phyloP scores from a whole-genome alignment of 192 early-diverging fungal genomes.

The Backusella liffmaniae region DNA sequence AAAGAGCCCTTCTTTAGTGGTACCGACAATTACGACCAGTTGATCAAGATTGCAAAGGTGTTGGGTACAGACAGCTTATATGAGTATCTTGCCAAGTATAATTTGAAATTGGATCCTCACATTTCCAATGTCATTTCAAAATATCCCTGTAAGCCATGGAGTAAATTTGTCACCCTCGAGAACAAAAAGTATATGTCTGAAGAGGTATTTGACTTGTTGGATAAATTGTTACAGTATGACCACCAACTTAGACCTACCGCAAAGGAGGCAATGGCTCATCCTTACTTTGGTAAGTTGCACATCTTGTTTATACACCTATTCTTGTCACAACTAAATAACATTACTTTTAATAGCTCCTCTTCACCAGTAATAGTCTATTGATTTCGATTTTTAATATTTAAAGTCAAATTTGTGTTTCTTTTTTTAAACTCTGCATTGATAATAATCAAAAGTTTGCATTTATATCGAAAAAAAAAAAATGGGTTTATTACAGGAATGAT shows the following conservation, averaged over 20 bases:
- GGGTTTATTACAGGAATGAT: too few relatives aligned
- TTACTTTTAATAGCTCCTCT: neutral
- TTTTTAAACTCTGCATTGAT: neutral
- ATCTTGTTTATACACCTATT: too few relatives aligned
- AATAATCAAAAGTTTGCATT: neutral
- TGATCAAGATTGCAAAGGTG: constrained; percentile 97
- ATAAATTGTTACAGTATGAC: constrained; percentile 88
- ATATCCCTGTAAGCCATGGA: constrained; percentile 80
- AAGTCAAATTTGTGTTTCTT: neutral
- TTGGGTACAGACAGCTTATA: constrained; percentile 94
- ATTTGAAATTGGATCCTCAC: constrained; percentile 84
- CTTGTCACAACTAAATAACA: neutral
- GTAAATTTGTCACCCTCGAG: constrained; percentile 74
- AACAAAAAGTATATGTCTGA: constrained; percentile 81
- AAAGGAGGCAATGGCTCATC: constrained; percentile 84
- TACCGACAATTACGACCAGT: constrained; percentile 97
- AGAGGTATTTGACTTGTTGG: constrained; percentile 88
- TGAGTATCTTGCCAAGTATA: constrained; percentile 93
- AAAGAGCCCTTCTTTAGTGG: constrained; percentile 99
- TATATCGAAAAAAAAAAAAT: neutral
- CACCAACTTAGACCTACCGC: constrained; percentile 87
- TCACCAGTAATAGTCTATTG: neutral
- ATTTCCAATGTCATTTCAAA: constrained; percentile 88
- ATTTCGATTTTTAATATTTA: neutral
- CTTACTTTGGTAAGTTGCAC: constrained; percentile 58